These are phyloP conservation scores for Paramecium primaurelia DNA, from an alignment of 73 alveolate species.

Conservation along the genomic window DNA sequence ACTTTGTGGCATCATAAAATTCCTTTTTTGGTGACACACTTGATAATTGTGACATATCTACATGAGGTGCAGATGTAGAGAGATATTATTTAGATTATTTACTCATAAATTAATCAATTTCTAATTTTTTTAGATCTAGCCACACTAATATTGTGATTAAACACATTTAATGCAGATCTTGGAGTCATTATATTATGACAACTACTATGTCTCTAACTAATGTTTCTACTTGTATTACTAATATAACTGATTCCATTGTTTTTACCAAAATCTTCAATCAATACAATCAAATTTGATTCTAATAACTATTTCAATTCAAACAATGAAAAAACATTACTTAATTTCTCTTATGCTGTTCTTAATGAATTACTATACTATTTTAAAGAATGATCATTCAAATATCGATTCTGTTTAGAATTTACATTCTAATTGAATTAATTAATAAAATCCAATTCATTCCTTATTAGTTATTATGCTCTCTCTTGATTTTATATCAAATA, in stretches of 20 bases:
- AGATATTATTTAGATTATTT: not conserved
- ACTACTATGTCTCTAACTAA: not conserved
- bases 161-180: not conserved
- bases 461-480: not conserved
- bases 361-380: not conserved
- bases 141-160: not conserved
- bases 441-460: not conserved
- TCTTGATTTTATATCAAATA: not conserved
- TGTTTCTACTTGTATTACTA: not conserved
- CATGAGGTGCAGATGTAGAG: slow-evolving; percentile 4
- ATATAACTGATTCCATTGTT: not conserved
- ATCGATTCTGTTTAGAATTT: not conserved
- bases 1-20: not conserved
- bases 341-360: not conserved
- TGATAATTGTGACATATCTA: not conserved
- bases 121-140: not conserved
- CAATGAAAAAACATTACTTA: not conserved
- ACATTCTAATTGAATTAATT: not conserved
- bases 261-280: not conserved
- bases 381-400: not conserved
- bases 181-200: not conserved
- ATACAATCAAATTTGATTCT: not conserved
- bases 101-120: not conserved
- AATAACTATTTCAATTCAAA: not conserved
- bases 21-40: slow-evolving; percentile 9